These are phyloP conservation scores for Coprinopsis sp. DNA, from an alignment of 768 basidiomycete species.

Conservation along the genomic window DNA sequence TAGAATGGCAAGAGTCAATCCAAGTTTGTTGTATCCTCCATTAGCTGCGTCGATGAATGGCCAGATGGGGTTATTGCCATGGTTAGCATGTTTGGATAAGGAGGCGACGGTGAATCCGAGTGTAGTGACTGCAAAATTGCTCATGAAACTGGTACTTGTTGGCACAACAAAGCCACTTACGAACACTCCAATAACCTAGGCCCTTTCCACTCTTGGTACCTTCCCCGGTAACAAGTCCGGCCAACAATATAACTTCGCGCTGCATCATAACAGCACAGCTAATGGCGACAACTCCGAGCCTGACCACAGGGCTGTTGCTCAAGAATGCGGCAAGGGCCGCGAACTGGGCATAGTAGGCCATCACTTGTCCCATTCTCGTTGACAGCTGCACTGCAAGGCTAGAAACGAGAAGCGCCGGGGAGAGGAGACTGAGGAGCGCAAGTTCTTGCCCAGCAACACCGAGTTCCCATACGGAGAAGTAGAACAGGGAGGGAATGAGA, in stretches of 20 bases:
- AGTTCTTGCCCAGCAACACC: conserved; percentile 81
- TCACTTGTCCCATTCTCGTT: conserved; percentile 9
- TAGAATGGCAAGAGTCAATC: conserved; percentile 51
- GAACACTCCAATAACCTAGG: conserved; percentile 40
- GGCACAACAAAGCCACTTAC: conserved; percentile 28
- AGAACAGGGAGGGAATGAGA: conserved; percentile 77
- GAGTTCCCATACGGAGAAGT: conserved; percentile 90
- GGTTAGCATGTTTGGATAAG: conserved; percentile 70
- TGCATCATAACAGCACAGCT: conserved; percentile 4
- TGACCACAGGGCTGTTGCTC: conserved; percentile 9
- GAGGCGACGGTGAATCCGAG: conserved; percentile 64
- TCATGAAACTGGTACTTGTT: background rate
- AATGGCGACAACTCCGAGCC: conserved; percentile 8
- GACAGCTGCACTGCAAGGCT: conserved; percentile 1
- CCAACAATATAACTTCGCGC: conserved; percentile 4
- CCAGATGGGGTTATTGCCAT: conserved; percentile 85
- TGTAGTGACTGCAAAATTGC: conserved; percentile 45
- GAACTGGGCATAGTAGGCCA: conserved; percentile 11
- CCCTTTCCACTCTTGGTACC: background rate
- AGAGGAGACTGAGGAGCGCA: conserved; percentile 64
- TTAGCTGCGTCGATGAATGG: conserved; percentile 62
- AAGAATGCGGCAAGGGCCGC: conserved; percentile 8
- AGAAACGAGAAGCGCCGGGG: conserved; percentile 21
- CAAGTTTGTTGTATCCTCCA: conserved; percentile 67
- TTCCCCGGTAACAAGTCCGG: conserved; percentile 8